A percentile compares a stretch with the other conserved stretches of the same genome.
Evolutionary conservation across 2,329 filamentous ascomycete genomes (phyloP).

Genomic region (Ophiostoma piceae): DNA sequence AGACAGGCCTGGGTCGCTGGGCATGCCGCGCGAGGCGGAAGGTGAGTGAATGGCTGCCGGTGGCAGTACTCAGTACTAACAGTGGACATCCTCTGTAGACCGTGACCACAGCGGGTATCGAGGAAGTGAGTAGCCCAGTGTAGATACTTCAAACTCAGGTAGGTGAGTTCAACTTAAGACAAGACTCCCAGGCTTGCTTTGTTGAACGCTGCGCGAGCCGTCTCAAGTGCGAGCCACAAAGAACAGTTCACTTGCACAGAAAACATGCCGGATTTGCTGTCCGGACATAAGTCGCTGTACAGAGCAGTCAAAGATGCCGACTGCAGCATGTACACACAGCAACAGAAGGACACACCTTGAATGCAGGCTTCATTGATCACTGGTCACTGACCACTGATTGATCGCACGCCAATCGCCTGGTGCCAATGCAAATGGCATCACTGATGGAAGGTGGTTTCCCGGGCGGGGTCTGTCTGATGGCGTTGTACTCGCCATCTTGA

Average conservation of each 20-base stretch:
- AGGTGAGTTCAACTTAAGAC: no score
- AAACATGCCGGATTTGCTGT: not conserved
- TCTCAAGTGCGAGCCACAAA: not conserved
- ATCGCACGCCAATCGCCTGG: not conserved
- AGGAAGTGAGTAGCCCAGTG: not conserved
- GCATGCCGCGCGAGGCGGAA: slow-evolving; percentile 2
- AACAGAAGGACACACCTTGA: no score
- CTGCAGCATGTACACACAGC: no score
- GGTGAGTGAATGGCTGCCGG: not conserved
- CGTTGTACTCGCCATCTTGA: not conserved
- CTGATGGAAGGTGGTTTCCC: slow-evolving; percentile 7
- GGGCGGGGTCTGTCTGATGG: slow-evolving; percentile 1
- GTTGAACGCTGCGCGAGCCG: not conserved
- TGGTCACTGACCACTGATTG: not conserved
- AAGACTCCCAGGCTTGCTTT: not conserved
- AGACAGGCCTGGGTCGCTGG: slow-evolving; percentile 1
- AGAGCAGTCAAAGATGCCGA: not conserved
- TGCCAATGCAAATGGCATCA: slow-evolving; percentile 9
- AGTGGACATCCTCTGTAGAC: no score
- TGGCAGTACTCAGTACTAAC: not conserved
- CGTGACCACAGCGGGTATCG: not conserved
- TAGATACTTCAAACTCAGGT: no score
- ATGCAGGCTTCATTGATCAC: not conserved
- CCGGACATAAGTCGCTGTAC: not conserved
- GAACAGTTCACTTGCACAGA: not conserved